These are phyloP conservation scores for Mimosa pudica DNA, from an alignment of 306 rosid species.

Conservation along the genomic window DNA sequence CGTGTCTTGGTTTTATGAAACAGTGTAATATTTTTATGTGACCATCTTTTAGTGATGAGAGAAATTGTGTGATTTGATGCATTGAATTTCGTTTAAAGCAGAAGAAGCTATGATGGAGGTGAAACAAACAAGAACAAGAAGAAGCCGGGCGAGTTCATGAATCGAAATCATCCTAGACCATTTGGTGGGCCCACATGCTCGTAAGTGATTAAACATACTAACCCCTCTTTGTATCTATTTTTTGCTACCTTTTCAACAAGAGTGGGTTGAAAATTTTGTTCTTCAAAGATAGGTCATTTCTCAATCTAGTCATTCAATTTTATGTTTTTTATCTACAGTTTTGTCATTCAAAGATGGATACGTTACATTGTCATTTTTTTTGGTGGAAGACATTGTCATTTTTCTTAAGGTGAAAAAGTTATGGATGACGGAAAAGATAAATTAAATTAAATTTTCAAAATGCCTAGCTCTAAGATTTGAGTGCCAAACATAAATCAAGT, in stretches of 20 bases:
- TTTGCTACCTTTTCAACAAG: constrained; percentile 32
- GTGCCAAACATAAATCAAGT: background rate
- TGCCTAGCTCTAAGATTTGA: background rate
- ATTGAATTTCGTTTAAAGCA: constrained; percentile 23
- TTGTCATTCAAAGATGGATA: background rate
- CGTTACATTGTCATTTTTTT: background rate
- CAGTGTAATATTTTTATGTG: background rate
- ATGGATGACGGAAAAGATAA: background rate
- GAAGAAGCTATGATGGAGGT: constrained; percentile 62
- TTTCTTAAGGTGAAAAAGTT: background rate
- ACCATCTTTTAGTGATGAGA: background rate
- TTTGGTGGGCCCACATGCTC: constrained; percentile 78
- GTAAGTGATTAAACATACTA: constrained; percentile 57
- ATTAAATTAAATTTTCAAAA: background rate
- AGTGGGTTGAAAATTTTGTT: background rate
- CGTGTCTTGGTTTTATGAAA: background rate
- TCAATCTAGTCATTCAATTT: background rate
- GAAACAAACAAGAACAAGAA: constrained; percentile 44
- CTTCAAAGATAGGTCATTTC: background rate
- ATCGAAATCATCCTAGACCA: constrained; percentile 54
- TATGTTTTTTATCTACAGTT: background rate
- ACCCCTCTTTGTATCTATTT: background rate
- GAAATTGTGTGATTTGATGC: background rate
- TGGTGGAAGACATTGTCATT: background rate
- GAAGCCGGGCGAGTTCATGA: constrained; percentile 40